Evolutionary conservation across 371 early-diverging fungal genomes (phyloP).

Genomic region (Zopfochytrium polystomum): DNA sequence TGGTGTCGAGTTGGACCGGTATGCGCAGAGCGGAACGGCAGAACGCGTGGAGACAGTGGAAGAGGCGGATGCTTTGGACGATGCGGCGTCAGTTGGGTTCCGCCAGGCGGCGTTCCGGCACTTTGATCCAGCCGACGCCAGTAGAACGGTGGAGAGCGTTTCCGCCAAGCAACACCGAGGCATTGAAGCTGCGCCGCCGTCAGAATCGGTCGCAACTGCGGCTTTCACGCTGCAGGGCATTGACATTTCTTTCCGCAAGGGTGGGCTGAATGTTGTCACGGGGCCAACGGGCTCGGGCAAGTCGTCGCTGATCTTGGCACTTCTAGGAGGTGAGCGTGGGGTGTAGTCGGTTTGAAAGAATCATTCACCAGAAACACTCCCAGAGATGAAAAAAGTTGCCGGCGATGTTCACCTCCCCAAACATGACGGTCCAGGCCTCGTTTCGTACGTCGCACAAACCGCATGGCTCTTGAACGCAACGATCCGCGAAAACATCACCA

Average conservation of each 20-base stretch:
- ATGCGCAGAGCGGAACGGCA: too few species aligned
- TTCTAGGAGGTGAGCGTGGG: conserved; percentile 53
- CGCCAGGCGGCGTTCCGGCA: conserved; percentile 17
- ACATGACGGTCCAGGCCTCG: conserved; percentile 10
- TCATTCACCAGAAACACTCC: conserved; percentile 3
- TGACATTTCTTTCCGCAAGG: conserved; percentile 51
- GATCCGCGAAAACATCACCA: conserved; percentile 57
- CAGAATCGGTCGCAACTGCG: too few species aligned
- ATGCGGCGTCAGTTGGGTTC: too few species aligned
- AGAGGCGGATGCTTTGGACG: not conserved
- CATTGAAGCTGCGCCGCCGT: too few species aligned
- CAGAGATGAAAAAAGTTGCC: conserved; percentile 26
- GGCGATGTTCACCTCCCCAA: conserved; percentile 32
- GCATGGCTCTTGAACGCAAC: conserved; percentile 56
- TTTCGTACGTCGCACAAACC: conserved; percentile 53
- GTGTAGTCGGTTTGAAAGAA: too few species aligned
- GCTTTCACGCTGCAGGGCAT: conserved; percentile 21
- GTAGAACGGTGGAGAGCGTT: not conserved
- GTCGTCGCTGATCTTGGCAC: conserved; percentile 60
- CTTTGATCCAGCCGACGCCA: conserved; percentile 15
- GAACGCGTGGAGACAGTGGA: not conserved
- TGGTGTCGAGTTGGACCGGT: conserved; percentile 44
- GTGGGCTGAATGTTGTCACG: conserved; percentile 60
- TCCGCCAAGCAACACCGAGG: not conserved
- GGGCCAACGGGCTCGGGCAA: conserved; percentile 74